Conservation (phyloP, 2,329 filamentous ascomycete species). For the Arthrobotrys entomopaga region DNA sequence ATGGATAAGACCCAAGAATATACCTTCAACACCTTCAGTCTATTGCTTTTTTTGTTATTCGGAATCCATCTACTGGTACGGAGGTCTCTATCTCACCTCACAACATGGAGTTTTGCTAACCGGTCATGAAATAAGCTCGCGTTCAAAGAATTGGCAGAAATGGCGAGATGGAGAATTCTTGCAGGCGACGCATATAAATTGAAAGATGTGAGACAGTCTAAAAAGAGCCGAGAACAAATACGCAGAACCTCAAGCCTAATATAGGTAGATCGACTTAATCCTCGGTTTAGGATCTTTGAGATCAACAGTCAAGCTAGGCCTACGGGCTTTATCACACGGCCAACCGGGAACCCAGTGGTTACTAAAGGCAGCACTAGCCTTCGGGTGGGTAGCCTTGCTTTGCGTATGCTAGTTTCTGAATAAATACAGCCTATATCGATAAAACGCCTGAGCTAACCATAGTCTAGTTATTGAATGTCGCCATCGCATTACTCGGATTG, state of each 20-base stretch:
- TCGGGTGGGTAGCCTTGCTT: conserved; percentile 15
- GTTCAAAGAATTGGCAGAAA: conserved; percentile 21
- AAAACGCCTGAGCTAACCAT: not conserved
- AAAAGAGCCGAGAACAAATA: too few relatives aligned
- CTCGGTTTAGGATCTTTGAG: conserved; percentile 13
- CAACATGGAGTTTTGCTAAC: not conserved
- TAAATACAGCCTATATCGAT: not conserved
- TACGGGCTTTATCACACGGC: conserved; percentile 3
- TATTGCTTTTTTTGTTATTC: conserved; percentile 15
- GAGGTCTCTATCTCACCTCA: not conserved
- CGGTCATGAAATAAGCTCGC: conserved; percentile 4
- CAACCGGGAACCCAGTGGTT: not conserved
- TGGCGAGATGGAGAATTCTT: conserved; percentile 21
- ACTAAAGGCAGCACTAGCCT: conserved; percentile 1
- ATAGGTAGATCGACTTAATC: conserved; percentile 12
- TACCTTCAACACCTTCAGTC: conserved; percentile 10
- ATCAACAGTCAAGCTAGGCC: conserved; percentile 16
- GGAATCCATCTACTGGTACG: conserved; percentile 19
- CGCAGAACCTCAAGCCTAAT: not conserved
- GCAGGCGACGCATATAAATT: conserved; percentile 8
- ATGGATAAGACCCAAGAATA: conserved; percentile 16
- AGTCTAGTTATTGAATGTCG: conserved; percentile 8
- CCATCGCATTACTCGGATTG: conserved; percentile 20
- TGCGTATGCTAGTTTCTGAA: conserved; percentile 5
- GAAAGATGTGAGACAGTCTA: conserved; percentile 9